A percentile compares a stretch with the other conserved stretches of the same genome.
Conservation (phyloP, 2,329 filamentous ascomycete species). For the Cryphonectria japonica region DNA sequence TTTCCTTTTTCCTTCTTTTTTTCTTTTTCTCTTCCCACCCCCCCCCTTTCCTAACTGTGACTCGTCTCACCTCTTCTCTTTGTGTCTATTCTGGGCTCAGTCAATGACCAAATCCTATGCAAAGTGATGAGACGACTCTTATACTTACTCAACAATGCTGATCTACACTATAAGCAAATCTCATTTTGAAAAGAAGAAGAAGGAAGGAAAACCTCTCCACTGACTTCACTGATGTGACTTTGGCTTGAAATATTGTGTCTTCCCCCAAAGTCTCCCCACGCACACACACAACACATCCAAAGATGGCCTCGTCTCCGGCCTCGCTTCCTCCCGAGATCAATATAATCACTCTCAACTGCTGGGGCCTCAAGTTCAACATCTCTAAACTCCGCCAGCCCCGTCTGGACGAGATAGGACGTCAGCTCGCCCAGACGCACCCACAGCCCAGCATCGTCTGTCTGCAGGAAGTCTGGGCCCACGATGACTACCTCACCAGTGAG, state of each 20-base stretch:
- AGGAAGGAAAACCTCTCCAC: background rate
- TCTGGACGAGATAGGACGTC: slow-evolving; percentile 80
- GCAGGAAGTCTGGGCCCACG: slow-evolving; percentile 91
- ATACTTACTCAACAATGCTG: background rate
- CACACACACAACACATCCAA: background rate
- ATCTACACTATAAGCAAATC: background rate
- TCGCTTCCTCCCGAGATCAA: slow-evolving; percentile 64
- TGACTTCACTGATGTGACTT: background rate
- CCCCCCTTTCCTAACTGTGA: background rate
- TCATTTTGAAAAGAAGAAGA: background rate
- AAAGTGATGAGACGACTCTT: background rate
- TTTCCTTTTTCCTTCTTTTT: background rate
- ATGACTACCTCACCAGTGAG: slow-evolving; percentile 72
- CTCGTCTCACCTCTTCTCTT: background rate
- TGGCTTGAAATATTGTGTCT: background rate
- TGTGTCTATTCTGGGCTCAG: background rate
- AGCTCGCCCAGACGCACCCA: slow-evolving; percentile 70
- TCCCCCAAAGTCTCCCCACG: too few relatives aligned
- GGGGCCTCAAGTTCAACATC: slow-evolving; percentile 84
- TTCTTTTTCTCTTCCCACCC: background rate
- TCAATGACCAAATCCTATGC: background rate
- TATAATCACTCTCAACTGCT: slow-evolving; percentile 91
- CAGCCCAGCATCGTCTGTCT: slow-evolving; percentile 85
- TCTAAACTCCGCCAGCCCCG: slow-evolving; percentile 78
- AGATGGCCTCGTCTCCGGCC: slow-evolving; percentile 35